These are phyloP conservation scores for Heimioporus sp. DNA, from an alignment of 768 basidiomycete genomes.

Conservation along the genomic window DNA sequence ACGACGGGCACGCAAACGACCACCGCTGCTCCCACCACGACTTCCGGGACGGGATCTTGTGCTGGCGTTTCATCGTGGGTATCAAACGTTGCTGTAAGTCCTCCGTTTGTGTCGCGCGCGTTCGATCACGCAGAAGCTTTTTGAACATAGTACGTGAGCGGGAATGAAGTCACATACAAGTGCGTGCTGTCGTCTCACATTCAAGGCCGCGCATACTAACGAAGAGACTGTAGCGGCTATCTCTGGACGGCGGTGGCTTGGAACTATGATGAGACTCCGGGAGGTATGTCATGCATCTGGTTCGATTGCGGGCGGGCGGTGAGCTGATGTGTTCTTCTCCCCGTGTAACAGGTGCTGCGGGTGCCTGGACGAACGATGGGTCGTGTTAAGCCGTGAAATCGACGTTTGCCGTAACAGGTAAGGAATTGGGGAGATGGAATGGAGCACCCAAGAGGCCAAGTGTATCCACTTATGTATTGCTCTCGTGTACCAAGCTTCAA, in stretches of 20 bases:
- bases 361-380: slow-evolving; percentile 16
- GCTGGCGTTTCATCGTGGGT: slow-evolving; percentile 44
- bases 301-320: background rate
- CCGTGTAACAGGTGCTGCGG: slow-evolving; percentile 9
- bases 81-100: slow-evolving; percentile 37
- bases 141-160: slow-evolving; percentile 40
- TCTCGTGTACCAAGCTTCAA: no score
- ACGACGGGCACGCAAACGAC: no score
- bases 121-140: background rate
- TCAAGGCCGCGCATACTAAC: background rate
- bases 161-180: slow-evolving; percentile 44
- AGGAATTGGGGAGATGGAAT: no score
- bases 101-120: background rate
- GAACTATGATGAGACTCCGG: slow-evolving; percentile 39
- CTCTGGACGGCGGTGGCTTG: slow-evolving; percentile 53
- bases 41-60: slow-evolving; percentile 32
- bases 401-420: no score
- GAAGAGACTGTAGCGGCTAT: slow-evolving; percentile 34
- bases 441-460: no score
- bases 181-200: slow-evolving; percentile 16
- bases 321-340: background rate
- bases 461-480: no score
- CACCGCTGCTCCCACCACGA: slow-evolving; percentile 1
- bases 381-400: background rate
- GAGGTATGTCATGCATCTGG: slow-evolving; percentile 20